A percentile compares a stretch with the other conserved stretches of the same genome.
Evolutionary conservation across 805 yeast species (phyloP).

Genomic region (Cyberlindnera galapagoensis): DNA sequence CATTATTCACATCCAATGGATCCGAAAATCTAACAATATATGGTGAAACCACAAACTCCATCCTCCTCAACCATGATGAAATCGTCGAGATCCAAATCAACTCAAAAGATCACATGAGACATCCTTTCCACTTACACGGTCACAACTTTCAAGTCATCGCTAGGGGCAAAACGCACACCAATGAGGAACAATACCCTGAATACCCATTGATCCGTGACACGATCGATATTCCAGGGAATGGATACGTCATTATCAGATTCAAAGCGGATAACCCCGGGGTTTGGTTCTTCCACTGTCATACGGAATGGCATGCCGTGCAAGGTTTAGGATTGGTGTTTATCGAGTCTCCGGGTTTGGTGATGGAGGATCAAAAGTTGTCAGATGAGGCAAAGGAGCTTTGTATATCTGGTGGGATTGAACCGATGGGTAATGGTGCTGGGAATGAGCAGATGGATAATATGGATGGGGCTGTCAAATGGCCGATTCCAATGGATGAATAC

Average conservation of each 20-base stretch:
- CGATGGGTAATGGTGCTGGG: slow-evolving; percentile 67
- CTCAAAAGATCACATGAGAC: slow-evolving; percentile 72
- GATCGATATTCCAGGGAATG: slow-evolving; percentile 58
- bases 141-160: slow-evolving; percentile 60
- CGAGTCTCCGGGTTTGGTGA: slow-evolving; percentile 59
- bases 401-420: slow-evolving; percentile 35
- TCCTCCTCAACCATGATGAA: slow-evolving; percentile 52
- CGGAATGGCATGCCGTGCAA: slow-evolving; percentile 79
- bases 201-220: slow-evolving; percentile 67
- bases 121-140: slow-evolving; percentile 76
- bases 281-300: slow-evolving; percentile 92
- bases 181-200: slow-evolving; percentile 34
- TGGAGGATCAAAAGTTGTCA: slow-evolving; percentile 33
- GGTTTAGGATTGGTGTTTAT: slow-evolving; percentile 68
- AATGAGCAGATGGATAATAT: slow-evolving; percentile 48
- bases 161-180: slow-evolving; percentile 31
- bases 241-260: slow-evolving; percentile 62
- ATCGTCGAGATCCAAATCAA: slow-evolving; percentile 71
- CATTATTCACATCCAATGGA: slow-evolving; percentile 54
- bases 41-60: slow-evolving; percentile 62
- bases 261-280: slow-evolving; percentile 85
- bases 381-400: slow-evolving; percentile 45
- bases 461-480: slow-evolving; percentile 32
- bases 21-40: slow-evolving; percentile 50
- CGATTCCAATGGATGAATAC: background rate